phyloP scores from a whole-genome alignment of 306 rosid species.

The Arachis stenosperma region DNA sequence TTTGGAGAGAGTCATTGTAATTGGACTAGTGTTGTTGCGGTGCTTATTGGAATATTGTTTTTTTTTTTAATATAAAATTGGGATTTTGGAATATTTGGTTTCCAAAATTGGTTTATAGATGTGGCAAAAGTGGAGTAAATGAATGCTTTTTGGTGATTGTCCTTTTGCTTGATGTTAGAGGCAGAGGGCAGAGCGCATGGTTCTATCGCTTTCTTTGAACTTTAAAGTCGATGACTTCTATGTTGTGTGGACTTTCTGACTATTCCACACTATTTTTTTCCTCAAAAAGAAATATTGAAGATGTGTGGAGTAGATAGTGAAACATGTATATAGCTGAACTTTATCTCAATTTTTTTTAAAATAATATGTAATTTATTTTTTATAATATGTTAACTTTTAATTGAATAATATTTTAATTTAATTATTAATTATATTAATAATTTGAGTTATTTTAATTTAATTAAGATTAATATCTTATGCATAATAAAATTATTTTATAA shows the following conservation, averaged over 20 bases:
- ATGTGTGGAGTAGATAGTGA: too few relatives aligned
- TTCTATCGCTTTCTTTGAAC: slow-evolving; percentile 37
- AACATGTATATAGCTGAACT: too few relatives aligned
- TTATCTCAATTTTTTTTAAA: too few relatives aligned
- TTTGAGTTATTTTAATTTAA: too few relatives aligned
- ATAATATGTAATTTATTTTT: too few relatives aligned
- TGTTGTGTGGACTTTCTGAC: slow-evolving; percentile 31
- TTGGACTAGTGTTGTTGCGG: slow-evolving; percentile 25
- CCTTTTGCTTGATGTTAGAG: slow-evolving; percentile 31
- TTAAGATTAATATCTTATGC: too few relatives aligned
- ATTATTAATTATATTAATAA: too few relatives aligned
- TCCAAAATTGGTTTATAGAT: slow-evolving; percentile 34
- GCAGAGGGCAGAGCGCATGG: slow-evolving; percentile 24
- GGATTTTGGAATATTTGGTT: background rate
- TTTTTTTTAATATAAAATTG: too few relatives aligned
- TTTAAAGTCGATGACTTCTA: slow-evolving; percentile 46
- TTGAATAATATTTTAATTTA: too few relatives aligned
- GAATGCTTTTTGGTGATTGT: slow-evolving; percentile 37
- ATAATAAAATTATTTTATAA: too few relatives aligned
- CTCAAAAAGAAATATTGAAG: background rate
- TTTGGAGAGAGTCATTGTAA: slow-evolving; percentile 30
- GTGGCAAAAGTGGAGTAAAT: slow-evolving; percentile 34
- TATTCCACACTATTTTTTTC: slow-evolving; percentile 28
- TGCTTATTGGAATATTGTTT: too few relatives aligned
- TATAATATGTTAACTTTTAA: too few relatives aligned